Conservation (phyloP, 2,329 filamentous ascomycete genomes). For the Epichloe coenophiala region DNA sequence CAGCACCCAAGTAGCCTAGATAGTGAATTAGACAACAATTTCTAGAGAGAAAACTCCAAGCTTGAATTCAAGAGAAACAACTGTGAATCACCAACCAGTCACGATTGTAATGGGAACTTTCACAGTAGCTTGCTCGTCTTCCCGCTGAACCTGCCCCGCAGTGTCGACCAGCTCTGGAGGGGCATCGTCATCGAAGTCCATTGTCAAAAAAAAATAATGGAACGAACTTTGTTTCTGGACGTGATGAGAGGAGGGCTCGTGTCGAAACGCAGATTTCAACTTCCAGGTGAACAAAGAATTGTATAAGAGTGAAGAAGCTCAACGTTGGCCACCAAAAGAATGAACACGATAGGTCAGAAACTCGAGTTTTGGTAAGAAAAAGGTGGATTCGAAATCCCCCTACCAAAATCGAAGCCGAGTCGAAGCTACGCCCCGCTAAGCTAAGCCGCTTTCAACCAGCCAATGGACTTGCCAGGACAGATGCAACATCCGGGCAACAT, state of each 20-base stretch:
- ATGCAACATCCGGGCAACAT: no score
- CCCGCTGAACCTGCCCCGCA: constrained; percentile 21
- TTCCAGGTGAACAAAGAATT: not conserved
- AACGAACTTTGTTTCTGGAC: not conserved
- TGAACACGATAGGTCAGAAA: not conserved
- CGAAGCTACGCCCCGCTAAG: constrained; percentile 5
- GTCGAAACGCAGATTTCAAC: not conserved
- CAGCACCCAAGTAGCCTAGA: constrained; percentile 80
- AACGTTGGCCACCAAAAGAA: not conserved
- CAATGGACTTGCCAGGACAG: no score
- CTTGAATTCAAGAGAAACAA: not conserved
- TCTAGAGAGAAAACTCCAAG: not conserved
- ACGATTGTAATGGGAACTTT: constrained; percentile 80
- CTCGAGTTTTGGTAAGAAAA: not conserved
- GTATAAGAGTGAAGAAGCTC: not conserved
- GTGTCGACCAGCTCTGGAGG: constrained; percentile 51
- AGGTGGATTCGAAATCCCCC: not conserved
- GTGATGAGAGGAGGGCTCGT: not conserved
- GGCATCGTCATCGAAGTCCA: constrained; percentile 53
- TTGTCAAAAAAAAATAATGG: constrained; percentile 13
- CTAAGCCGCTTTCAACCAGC: constrained; percentile 4
- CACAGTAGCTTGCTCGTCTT: constrained; percentile 31
- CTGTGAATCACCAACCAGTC: constrained; percentile 39
- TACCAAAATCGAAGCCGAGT: not conserved
- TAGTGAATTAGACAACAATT: not conserved